Evolutionary conservation across 2,329 filamentous ascomycete genomes (phyloP), one percentile per base, ranked within the genome.

Genomic region (Diaporthe australafricana): DNA sequence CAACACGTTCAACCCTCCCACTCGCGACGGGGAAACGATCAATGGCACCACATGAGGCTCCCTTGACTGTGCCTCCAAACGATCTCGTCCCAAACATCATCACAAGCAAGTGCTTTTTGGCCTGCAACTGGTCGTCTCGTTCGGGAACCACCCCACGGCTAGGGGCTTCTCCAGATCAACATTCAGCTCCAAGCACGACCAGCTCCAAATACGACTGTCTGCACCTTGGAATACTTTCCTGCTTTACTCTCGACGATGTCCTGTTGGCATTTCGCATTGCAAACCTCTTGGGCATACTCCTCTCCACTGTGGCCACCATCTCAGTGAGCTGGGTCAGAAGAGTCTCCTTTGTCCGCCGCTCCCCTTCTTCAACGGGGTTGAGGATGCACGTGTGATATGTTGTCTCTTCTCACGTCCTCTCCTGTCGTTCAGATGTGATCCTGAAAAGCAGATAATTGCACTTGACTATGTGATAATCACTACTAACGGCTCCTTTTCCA

Each of bases 31-130:
- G 11, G 14, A 17, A 27, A 63, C 60, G 60, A 14, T 48, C 42
- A 17, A 32, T 48, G 40, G 12, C 60, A 48, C 25, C 27, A 48
- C 30, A 35, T 6, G 16, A 48, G 25, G 17, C 20, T 35, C 32
- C n/a, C 60, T 48, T 20, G 20, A 65, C 22, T 50, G 45, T 38
- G 20, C n/a, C 7, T 50, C 7, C 20, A 48, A 12, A 8, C 35
- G 60, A 30, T n/a, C 9, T 38, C 48, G 14, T 42, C 25, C 45
- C 48, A 22, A 40, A 17, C 11, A 17, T n/a, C 14, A 30, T 27
- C 9, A 5, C 22, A 30, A 50, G 69, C 69, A 71, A 71, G 69
- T 68, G 69, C 69, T 57, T 32, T 48, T n/a, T 57, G 32, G 9
- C 42, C 48, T 47, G 38, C 27, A 27, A n/a, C n/a, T 38, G 57